Conservation (phyloP, 2,329 filamentous ascomycete species). For the Verruconis gallopava region DNA sequence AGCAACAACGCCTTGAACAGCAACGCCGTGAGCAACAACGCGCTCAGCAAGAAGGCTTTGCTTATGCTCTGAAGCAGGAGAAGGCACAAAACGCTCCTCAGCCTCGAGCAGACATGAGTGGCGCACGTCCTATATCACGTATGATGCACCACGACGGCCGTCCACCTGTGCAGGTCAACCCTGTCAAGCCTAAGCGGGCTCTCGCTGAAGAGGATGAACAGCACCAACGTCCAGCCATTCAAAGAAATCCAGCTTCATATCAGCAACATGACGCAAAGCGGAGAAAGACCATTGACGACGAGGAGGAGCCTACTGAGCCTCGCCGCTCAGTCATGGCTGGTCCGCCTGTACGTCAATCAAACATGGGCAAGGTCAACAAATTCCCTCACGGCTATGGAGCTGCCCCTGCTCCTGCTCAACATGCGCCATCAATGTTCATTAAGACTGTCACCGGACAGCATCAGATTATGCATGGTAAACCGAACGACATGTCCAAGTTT, state of each 20-base stretch:
- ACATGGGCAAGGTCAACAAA: slow-evolving; percentile 55
- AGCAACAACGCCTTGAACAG: slow-evolving; percentile 30
- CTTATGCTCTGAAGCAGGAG: slow-evolving; percentile 16
- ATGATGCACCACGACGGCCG: slow-evolving; percentile 51
- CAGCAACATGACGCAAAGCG: slow-evolving; percentile 67
- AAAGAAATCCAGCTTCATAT: slow-evolving; percentile 35
- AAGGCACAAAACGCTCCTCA: slow-evolving; percentile 19
- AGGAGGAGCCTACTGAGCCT: slow-evolving; percentile 46
- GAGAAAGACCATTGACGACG: slow-evolving; percentile 58
- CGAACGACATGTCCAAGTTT: slow-evolving; percentile 68
- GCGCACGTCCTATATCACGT: slow-evolving; percentile 43
- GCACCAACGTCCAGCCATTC: slow-evolving; percentile 40
- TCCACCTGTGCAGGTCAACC: slow-evolving; percentile 46
- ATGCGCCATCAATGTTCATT: slow-evolving; percentile 44
- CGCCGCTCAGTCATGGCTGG: slow-evolving; percentile 59
- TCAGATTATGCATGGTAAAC: slow-evolving; percentile 49
- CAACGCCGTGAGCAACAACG: slow-evolving; percentile 42
- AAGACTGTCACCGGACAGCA: slow-evolving; percentile 54
- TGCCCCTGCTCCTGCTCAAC: slow-evolving; percentile 37
- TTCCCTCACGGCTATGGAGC: slow-evolving; percentile 50
- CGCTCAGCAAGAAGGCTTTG: slow-evolving; percentile 16
- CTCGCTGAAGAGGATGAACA: slow-evolving; percentile 47
- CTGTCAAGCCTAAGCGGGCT: slow-evolving; percentile 64
- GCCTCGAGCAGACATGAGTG: slow-evolving; percentile 36
- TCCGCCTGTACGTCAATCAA: slow-evolving; percentile 76